These are phyloP conservation scores for Chlamydomonas sp. DNA, from an alignment of 139 green algal species.

Conservation along the genomic window DNA sequence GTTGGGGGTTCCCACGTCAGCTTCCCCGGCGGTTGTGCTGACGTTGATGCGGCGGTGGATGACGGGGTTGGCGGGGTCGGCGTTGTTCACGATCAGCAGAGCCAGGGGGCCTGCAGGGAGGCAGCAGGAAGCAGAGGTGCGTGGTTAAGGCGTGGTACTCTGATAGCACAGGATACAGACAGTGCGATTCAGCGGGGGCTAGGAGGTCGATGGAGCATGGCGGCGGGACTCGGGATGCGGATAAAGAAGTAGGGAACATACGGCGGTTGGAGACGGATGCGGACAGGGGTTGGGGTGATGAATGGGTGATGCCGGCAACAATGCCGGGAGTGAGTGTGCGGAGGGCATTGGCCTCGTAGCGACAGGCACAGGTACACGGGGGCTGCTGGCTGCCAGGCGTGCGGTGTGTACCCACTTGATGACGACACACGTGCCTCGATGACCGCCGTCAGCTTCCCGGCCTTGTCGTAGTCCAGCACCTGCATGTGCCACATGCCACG, in stretches of 20 bases:
- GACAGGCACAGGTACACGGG: no score
- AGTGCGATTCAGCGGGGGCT: neutral
- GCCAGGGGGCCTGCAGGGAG: slow-evolving; percentile 1
- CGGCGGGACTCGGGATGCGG: no score
- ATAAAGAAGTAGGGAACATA: no score
- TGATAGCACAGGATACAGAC: neutral
- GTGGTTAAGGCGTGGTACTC: neutral
- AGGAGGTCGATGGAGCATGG: no score
- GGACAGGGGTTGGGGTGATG: no score
- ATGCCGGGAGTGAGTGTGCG: no score
- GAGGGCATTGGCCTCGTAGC: no score
- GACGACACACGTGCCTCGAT: slow-evolving; percentile 12
- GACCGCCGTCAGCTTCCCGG: slow-evolving; percentile 7
- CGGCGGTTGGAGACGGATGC: no score
- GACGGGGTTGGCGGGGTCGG: slow-evolving; percentile 6
- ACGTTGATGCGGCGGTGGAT: slow-evolving; percentile 28
- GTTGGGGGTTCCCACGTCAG: slow-evolving; percentile 5
- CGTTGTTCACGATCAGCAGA: slow-evolving; percentile 30
- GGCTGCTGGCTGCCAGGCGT: no score
- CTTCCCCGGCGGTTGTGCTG: neutral
- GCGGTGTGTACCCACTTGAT: neutral
- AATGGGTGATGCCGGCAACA: no score
- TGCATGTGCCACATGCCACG: neutral
- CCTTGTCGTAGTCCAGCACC: slow-evolving; percentile 30
- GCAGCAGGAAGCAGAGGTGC: neutral